Evolutionary conservation across 2,329 filamentous ascomycete genomes (phyloP).

Genomic region (Aspergillus spinulosporus): DNA sequence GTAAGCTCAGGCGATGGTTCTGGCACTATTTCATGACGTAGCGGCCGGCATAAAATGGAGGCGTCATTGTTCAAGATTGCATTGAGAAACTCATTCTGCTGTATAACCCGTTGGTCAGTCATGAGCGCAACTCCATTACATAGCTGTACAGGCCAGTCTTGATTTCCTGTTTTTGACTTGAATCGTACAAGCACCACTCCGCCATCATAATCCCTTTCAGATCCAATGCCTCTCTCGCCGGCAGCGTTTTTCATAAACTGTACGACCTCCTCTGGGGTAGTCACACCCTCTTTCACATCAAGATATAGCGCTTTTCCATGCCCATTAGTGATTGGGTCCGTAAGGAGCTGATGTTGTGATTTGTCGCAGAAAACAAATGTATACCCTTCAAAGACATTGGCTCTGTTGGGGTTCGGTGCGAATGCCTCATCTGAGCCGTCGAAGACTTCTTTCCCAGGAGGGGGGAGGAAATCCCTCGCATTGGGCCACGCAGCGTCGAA

Average conservation of each 20-base stretch:
- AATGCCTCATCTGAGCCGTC: constrained; percentile 69
- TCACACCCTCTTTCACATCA: constrained; percentile 61
- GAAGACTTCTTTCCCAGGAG: constrained; percentile 72
- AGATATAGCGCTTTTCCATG: constrained; percentile 77
- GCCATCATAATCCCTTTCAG: constrained; percentile 65
- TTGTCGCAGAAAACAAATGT: constrained; percentile 84
- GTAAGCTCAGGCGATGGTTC: constrained; percentile 8
- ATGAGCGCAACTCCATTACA: constrained; percentile 67
- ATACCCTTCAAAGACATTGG: constrained; percentile 78
- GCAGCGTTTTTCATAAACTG: constrained; percentile 72
- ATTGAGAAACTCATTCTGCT: constrained; percentile 89
- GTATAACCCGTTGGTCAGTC: constrained; percentile 77
- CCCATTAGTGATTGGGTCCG: constrained; percentile 73
- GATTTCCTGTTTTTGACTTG: constrained; percentile 57
- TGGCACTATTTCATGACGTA: constrained; percentile 41
- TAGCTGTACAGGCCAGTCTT: constrained; percentile 70
- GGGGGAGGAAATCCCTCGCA: constrained; percentile 69
- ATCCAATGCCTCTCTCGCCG: constrained; percentile 69
- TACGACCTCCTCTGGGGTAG: constrained; percentile 72
- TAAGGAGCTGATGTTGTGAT: constrained; percentile 72
- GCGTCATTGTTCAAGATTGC: constrained; percentile 82
- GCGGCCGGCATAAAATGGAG: constrained; percentile 65
- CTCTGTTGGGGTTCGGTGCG: constrained; percentile 66
- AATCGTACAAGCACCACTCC: constrained; percentile 75
- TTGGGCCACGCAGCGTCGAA: constrained; percentile 80